Conservation (phyloP, 345 rosid species). For the Salix udensis region DNA sequence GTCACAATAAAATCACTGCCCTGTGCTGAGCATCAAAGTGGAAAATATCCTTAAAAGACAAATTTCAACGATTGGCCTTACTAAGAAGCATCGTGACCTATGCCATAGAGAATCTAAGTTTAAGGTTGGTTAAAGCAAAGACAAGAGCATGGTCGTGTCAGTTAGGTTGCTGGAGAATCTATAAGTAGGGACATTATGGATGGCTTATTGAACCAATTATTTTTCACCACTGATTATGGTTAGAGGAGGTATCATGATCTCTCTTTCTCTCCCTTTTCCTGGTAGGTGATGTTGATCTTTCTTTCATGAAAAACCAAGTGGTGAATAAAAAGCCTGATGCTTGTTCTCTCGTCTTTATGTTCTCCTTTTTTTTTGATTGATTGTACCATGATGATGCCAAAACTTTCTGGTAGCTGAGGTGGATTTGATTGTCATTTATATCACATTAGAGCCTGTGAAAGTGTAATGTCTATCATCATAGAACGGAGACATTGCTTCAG, state of each 20-base stretch:
- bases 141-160: neutral
- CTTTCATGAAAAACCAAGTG: neutral
- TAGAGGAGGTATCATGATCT: neutral
- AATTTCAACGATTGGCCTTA: neutral
- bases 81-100: neutral
- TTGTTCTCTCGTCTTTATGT: neutral
- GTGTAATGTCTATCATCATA: neutral
- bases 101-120: neutral
- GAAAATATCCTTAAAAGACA: neutral
- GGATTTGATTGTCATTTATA: neutral
- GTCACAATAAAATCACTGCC: neutral
- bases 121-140: conserved; percentile 5
- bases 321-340: neutral
- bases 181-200: neutral
- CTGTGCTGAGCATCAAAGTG: neutral
- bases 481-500: neutral
- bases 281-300: neutral
- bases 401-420: neutral
- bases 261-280: neutral
- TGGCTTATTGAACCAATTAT: neutral
- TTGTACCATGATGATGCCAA: neutral
- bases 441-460: neutral
- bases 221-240: neutral
- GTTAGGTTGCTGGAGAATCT: neutral
- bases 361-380: neutral